phyloP scores from a whole-genome alignment of 2,329 filamentous ascomycete genomes.

The Phyllosticta citribraziliensis region DNA sequence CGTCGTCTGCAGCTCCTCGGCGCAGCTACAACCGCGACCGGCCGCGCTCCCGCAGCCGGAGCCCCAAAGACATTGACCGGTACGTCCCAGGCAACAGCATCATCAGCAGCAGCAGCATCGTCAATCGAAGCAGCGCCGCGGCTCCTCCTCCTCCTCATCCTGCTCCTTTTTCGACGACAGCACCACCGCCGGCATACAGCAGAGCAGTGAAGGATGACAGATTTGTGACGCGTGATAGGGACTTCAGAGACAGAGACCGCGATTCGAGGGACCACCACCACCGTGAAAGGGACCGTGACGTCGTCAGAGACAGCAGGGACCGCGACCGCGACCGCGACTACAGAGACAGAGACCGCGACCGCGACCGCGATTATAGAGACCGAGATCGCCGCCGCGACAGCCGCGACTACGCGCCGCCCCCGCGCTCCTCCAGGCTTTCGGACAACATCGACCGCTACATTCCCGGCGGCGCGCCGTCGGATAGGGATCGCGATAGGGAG shows the following conservation, averaged over 20 bases:
- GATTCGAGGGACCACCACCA: not conserved
- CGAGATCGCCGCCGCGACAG: slow-evolving; percentile 7
- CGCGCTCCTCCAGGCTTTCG: not conserved
- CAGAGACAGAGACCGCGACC: slow-evolving; percentile 14
- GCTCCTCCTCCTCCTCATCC: not conserved
- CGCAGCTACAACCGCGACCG: slow-evolving; percentile 11
- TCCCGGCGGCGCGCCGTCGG: slow-evolving; percentile 19
- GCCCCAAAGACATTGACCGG: slow-evolving; percentile 28
- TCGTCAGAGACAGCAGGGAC: not conserved
- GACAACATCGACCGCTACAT: slow-evolving; percentile 31
- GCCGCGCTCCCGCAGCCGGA: slow-evolving; percentile 17
- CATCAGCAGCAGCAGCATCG: not conserved
- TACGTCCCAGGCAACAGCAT: slow-evolving; percentile 23
- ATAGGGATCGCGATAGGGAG: slow-evolving; percentile 7
- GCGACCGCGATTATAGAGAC: slow-evolving; percentile 17
- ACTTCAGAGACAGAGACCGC: slow-evolving; percentile 24
- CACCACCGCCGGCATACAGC: not conserved
- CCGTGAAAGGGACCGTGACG: not conserved
- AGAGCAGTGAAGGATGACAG: slow-evolving; percentile 10
- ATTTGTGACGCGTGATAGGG: slow-evolving; percentile 15
- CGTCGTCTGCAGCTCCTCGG: slow-evolving; percentile 17
- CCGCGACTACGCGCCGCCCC: not conserved
- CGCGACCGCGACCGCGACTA: not conserved
- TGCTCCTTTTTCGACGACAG: not conserved
- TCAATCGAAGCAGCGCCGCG: not conserved